Percentiles rank a stretch among this genome's conserved stretches.
Evolutionary conservation across 129 eudicot species (phyloP).

Genomic region (Lactuca saligna): DNA sequence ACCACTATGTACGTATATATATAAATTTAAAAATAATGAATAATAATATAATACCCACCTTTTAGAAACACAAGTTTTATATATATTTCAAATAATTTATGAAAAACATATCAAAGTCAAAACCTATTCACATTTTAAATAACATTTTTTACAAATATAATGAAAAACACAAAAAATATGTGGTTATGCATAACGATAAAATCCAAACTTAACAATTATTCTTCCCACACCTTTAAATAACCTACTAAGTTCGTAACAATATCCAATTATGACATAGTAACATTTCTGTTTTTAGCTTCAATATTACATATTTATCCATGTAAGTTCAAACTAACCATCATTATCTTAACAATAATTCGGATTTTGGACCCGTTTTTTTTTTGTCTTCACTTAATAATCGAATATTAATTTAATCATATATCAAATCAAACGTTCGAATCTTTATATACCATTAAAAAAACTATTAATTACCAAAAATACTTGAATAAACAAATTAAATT

Average conservation of each 20-base stretch:
- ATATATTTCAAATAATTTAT: not conserved
- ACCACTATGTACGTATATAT: too few relatives aligned
- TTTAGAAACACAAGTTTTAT: not conserved
- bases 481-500: not conserved
- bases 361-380: not conserved
- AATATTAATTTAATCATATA: not conserved
- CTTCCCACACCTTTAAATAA: not conserved
- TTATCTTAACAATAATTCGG: not conserved
- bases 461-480: not conserved
- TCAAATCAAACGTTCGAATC: not conserved
- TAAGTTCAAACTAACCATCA: not conserved
- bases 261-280: not conserved
- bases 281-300: not conserved
- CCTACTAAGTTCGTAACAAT: not conserved
- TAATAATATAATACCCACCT: too few relatives aligned
- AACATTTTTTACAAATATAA: not conserved
- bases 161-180: not conserved
- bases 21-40: not conserved
- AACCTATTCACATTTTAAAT: not conserved
- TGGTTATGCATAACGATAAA: not conserved
- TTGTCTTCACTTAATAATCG: not conserved
- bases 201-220: not conserved
- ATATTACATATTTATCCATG: not conserved
- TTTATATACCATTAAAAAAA: not conserved
- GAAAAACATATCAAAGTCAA: slow-evolving; percentile 3